Percentiles rank a stretch among this genome's conserved stretches.
Evolutionary conservation across 139 green algal species (phyloP).

Genomic region (Limnomonas spitsbergensis): DNA sequence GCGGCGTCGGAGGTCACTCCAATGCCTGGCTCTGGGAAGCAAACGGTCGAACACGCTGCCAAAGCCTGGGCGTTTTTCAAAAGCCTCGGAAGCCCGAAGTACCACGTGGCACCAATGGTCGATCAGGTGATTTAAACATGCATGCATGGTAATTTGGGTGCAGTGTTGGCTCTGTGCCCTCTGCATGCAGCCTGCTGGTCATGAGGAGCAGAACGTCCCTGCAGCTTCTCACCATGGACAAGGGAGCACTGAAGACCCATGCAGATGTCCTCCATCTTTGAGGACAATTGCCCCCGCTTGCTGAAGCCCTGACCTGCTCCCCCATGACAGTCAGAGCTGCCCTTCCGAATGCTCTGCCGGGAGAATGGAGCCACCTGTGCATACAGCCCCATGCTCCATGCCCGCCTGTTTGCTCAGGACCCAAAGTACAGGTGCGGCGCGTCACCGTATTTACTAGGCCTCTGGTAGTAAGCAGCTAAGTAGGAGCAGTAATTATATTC

Average conservation of each 20-base stretch:
- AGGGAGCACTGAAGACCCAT: not conserved
- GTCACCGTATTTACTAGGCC: not conserved
- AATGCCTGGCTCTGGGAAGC: conserved; percentile 8
- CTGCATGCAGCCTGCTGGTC: not conserved
- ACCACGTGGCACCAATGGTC: conserved; percentile 91
- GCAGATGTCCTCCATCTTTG: not conserved
- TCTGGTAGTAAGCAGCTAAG: not conserved
- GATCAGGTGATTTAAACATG: conserved; percentile 71
- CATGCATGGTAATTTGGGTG: not conserved
- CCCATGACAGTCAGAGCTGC: conserved; percentile 82
- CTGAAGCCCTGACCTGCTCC: not conserved
- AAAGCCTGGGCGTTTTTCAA: conserved; percentile 76
- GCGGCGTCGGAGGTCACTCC: too few species aligned
- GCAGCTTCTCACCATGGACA: not conserved
- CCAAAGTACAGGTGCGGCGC: conserved; percentile 65
- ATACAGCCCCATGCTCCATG: conserved; percentile 98
- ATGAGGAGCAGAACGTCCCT: not conserved
- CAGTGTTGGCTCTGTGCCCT: not conserved
- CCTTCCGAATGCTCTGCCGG: conserved; percentile 89
- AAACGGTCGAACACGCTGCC: conserved; percentile 21
- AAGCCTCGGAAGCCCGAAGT: conserved; percentile 70
- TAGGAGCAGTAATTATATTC: too few species aligned
- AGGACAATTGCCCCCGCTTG: not conserved
- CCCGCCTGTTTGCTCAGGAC: conserved; percentile 75
- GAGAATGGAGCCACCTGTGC: conserved; percentile 81